phyloP scores from a whole-genome alignment of 345 rosid genomes.

The Nasturtium officinale region DNA sequence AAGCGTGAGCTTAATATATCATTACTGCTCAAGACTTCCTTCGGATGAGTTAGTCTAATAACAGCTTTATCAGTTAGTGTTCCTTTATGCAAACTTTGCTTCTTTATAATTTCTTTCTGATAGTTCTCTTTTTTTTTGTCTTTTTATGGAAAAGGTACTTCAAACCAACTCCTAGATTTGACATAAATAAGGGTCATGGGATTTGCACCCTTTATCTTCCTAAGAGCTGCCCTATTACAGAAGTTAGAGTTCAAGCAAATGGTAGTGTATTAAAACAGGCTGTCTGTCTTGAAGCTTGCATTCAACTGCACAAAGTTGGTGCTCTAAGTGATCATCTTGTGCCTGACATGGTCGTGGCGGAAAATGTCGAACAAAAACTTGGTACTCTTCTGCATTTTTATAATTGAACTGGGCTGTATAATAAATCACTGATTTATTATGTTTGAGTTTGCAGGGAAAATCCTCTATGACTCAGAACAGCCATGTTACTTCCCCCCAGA shows the following conservation, averaged over 20 bases:
- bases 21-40: slow-evolving; percentile 88
- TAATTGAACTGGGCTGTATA: neutral
- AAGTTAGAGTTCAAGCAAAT: slow-evolving; percentile 50
- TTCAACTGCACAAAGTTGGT: slow-evolving; percentile 62
- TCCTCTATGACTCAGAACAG: slow-evolving; percentile 53
- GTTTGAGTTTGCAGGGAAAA: slow-evolving; percentile 49
- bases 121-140: neutral
- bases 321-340: slow-evolving; percentile 84
- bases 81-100: neutral
- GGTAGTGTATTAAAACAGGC: slow-evolving; percentile 53
- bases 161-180: slow-evolving; percentile 69
- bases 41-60: slow-evolving; percentile 69
- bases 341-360: slow-evolving; percentile 70
- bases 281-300: slow-evolving; percentile 89
- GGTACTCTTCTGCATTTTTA: slow-evolving; percentile 43
- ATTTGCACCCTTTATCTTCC: slow-evolving; percentile 66
- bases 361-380: slow-evolving; percentile 46
- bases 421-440: slow-evolving; percentile 6
- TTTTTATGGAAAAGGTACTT: slow-evolving; percentile 59
- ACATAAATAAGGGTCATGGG: slow-evolving; percentile 48
- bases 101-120: neutral
- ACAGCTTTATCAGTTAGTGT: slow-evolving; percentile 4
- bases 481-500: slow-evolving; percentile 78
- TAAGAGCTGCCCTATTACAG: slow-evolving; percentile 62
- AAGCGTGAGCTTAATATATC: slow-evolving; percentile 64